A percentile compares a stretch with the other conserved stretches of the same genome.
phyloP scores from a whole-genome alignment of 768 basidiomycete species.

The Lactifluus echinatus region DNA sequence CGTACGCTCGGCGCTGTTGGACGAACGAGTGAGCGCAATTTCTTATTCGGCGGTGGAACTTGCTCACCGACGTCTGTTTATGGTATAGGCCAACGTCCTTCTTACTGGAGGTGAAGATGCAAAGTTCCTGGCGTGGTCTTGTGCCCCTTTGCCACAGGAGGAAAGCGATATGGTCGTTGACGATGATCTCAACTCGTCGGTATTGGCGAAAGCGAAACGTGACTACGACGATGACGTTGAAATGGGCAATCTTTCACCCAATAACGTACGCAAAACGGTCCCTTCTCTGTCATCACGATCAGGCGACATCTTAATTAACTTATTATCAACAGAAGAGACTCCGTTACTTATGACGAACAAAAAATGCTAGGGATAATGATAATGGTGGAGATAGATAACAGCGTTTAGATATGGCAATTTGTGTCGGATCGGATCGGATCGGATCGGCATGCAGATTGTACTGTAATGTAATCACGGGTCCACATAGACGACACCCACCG shows the following conservation, averaged over 20 bases:
- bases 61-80: neutral
- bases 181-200: neutral
- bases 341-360: constrained; percentile 1
- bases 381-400: neutral
- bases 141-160: constrained; percentile 14
- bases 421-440: neutral
- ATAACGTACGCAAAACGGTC: constrained; percentile 1
- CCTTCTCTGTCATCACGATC: neutral
- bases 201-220: constrained; percentile 15
- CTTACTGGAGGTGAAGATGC: constrained; percentile 32
- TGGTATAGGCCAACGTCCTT: constrained; percentile 26
- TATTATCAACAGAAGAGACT: neutral
- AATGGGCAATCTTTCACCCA: constrained; percentile 5
- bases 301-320: neutral
- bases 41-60: neutral
- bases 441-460: neutral
- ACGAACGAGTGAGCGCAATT: constrained; percentile 24
- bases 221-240: constrained; percentile 18
- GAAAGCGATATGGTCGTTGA: constrained; percentile 7
- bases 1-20: constrained; percentile 28
- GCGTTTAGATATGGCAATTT: too few species aligned
- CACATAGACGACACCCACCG: neutral
- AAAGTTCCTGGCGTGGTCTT: constrained; percentile 27
- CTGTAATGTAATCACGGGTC: neutral
- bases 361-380: neutral